A percentile compares a stretch with the other conserved stretches of the same genome.
Evolutionary conservation across 768 basidiomycete species (phyloP).

Genomic region (Psilocybe subaeruginosa): DNA sequence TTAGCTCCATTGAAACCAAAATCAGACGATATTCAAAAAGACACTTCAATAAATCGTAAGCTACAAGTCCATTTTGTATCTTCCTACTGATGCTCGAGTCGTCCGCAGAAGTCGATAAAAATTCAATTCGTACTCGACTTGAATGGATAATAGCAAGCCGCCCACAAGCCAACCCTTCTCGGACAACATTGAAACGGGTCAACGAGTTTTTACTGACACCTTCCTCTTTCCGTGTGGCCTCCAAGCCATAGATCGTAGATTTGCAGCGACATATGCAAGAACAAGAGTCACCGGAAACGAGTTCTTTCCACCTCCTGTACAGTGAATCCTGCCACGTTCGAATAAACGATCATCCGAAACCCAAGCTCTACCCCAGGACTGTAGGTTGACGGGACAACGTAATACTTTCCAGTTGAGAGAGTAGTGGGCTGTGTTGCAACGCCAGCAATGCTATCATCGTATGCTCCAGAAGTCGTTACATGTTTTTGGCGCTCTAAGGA

Average conservation of each 20-base stretch:
- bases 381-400: constrained; percentile 76
- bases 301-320: constrained; percentile 11
- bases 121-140: constrained; percentile 68
- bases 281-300: neutral
- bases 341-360: constrained; percentile 68
- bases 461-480: constrained; percentile 76
- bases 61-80: neutral
- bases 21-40: neutral
- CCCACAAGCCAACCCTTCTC: constrained; percentile 81
- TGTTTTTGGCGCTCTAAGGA: constrained; percentile 29
- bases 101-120: constrained; percentile 43
- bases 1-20: constrained; percentile 12
- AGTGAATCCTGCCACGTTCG: constrained; percentile 36
- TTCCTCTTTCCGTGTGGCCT: constrained; percentile 10
- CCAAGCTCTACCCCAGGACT: constrained; percentile 54
- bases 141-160: constrained; percentile 85
- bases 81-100: neutral
- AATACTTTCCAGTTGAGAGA: constrained; percentile 66
- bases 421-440: constrained; percentile 59
- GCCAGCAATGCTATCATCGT: constrained; percentile 75
- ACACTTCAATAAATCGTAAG: neutral
- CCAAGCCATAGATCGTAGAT: neutral
- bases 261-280: too few species aligned
- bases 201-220: constrained; percentile 34
- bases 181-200: constrained; percentile 63